phyloP scores from a whole-genome alignment of 2,329 filamentous ascomycete species.

The Septoria linicola region DNA sequence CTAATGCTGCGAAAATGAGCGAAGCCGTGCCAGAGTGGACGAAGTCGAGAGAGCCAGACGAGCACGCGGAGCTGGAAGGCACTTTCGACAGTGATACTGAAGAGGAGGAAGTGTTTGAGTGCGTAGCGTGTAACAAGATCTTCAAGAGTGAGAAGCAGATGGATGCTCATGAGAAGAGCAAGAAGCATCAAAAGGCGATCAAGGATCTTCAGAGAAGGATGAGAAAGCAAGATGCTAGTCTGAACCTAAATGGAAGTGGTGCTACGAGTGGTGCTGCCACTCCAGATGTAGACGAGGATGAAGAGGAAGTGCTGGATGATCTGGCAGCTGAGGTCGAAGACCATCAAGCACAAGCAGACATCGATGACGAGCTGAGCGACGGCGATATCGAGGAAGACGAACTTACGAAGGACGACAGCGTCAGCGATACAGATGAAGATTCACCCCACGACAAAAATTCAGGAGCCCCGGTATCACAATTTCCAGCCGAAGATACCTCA shows the following conservation, averaged over 20 bases:
- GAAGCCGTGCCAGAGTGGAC: slow-evolving; percentile 73
- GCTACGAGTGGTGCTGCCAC: slow-evolving; percentile 36
- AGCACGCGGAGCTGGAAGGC: slow-evolving; percentile 47
- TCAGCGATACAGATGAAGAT: slow-evolving; percentile 1
- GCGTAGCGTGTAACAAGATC: slow-evolving; percentile 61
- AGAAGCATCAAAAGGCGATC: slow-evolving; percentile 88
- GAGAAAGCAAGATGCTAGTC: slow-evolving; percentile 70
- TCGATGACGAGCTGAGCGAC: background rate
- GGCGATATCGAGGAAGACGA: background rate
- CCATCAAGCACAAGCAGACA: slow-evolving; percentile 15
- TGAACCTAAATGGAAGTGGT: slow-evolving; percentile 48
- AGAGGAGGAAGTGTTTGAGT: slow-evolving; percentile 58
- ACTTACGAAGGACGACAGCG: background rate
- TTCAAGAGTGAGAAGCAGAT: slow-evolving; percentile 93
- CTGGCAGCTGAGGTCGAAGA: slow-evolving; percentile 30
- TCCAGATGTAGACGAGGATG: slow-evolving; percentile 36
- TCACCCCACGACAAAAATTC: too few species aligned
- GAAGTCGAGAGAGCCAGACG: slow-evolving; percentile 56
- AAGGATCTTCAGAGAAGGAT: slow-evolving; percentile 78
- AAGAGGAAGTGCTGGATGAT: slow-evolving; percentile 34
- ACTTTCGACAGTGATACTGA: slow-evolving; percentile 44
- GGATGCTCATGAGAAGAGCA: slow-evolving; percentile 90
- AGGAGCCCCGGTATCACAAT: background rate
- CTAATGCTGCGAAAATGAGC: slow-evolving; percentile 71
- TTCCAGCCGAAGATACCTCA: background rate